These are phyloP conservation scores for Chlamydomonas asymmetrica DNA, from an alignment of 139 green algal species.

Conservation along the genomic window DNA sequence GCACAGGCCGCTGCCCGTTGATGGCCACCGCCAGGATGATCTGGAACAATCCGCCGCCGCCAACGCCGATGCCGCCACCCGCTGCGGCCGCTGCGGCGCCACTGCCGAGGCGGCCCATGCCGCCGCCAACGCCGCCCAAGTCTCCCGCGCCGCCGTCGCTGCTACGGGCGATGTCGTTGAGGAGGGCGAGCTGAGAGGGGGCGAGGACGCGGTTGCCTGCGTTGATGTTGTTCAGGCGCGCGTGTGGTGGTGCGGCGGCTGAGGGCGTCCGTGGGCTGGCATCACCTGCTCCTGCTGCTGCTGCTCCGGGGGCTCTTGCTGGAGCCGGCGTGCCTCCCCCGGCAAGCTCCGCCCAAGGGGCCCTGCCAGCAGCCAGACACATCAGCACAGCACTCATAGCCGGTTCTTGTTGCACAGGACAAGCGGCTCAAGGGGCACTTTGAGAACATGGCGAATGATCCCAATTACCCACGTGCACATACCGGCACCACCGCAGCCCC, in stretches of 20 bases:
- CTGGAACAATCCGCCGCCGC: slow-evolving; percentile 39
- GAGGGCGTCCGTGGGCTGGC: not conserved
- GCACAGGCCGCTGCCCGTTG: slow-evolving; percentile 46
- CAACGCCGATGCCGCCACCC: not conserved
- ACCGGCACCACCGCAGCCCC: not conserved
- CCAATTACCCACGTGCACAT: slow-evolving; percentile 9
- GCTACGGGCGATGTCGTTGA: not conserved
- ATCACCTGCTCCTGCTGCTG: not conserved
- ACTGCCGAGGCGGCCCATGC: not conserved
- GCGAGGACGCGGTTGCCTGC: not conserved
- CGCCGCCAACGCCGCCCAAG: not conserved
- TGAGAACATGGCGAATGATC: slow-evolving; percentile 1
- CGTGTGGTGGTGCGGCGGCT: not conserved
- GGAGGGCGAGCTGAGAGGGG: not conserved
- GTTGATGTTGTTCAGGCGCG: not conserved
- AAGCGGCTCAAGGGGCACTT: too few relatives aligned
- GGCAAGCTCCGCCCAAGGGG: too few relatives aligned
- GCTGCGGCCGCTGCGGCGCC: too few relatives aligned
- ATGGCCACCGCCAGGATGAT: slow-evolving; percentile 71
- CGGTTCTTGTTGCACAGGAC: too few relatives aligned
- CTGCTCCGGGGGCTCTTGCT: too few relatives aligned
- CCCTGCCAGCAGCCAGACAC: too few relatives aligned
- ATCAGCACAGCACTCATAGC: too few relatives aligned
- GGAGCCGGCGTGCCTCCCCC: too few relatives aligned
- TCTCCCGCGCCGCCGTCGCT: not conserved